Conservation (phyloP, 129 eudicot species). For the Saussurea involucrata region DNA sequence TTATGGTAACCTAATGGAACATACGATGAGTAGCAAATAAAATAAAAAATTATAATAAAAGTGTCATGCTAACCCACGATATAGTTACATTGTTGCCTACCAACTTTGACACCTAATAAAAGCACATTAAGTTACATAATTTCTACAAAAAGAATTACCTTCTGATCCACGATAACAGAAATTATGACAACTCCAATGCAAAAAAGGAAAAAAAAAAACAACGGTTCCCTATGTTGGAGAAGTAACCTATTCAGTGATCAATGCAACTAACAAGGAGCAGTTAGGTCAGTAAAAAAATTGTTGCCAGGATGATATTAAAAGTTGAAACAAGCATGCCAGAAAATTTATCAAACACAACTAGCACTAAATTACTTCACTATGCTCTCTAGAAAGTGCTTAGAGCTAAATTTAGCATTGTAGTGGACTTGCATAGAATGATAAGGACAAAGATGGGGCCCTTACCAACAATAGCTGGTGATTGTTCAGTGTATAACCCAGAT, state of each 20-base stretch:
- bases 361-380: constrained; percentile 2
- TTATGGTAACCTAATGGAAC: not conserved
- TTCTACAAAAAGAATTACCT: not conserved
- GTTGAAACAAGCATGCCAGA: not conserved
- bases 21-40: not conserved
- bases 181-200: not conserved
- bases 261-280: not conserved
- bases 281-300: not conserved
- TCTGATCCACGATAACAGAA: not conserved
- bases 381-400: not conserved
- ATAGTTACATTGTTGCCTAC: no score
- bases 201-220: not conserved
- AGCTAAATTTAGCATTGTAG: not conserved
- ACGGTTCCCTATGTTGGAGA: not conserved
- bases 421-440: not conserved
- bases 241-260: not conserved
- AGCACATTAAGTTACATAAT: not conserved
- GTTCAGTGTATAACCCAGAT: constrained; percentile 50
- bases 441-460: constrained; percentile 3
- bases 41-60: not conserved
- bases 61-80: not conserved
- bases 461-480: constrained; percentile 33
- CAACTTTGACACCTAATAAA: not conserved
- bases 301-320: not conserved
- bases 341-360: not conserved